Evolutionary conservation across 202 grass and related monocot genomes (phyloP).

Genomic region (Elaeis oleifera): DNA sequence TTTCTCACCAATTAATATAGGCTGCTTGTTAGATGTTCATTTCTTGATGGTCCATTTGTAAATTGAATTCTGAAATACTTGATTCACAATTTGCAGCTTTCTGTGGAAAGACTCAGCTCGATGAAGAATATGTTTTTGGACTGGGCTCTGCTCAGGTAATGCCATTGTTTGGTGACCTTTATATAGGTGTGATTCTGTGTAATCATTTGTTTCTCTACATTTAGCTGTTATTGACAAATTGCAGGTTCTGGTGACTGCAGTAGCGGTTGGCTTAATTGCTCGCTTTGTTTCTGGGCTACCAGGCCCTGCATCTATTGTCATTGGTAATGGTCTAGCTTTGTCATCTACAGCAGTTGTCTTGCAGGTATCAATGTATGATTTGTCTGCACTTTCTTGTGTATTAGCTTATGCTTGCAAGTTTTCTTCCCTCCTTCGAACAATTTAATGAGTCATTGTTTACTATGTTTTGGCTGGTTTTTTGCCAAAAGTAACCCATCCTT

Average conservation of each 20-base stretch:
- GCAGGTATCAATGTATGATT: constrained; percentile 46
- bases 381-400: not conserved
- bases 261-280: constrained; percentile 71
- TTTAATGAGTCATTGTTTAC: no score
- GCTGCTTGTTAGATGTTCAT: not conserved
- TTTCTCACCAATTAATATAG: constrained; percentile 1
- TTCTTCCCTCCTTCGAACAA: no score
- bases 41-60: not conserved
- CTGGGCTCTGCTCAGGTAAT: constrained; percentile 92
- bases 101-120: constrained; percentile 97
- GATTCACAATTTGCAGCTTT: constrained; percentile 57
- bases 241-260: constrained; percentile 80
- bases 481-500: no score
- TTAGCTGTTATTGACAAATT: constrained; percentile 3
- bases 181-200: not conserved
- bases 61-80: not conserved
- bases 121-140: constrained; percentile 99
- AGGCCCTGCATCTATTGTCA: constrained; percentile 84
- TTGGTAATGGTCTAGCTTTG: constrained; percentile 88
- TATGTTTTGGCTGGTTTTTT: no score
- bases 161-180: constrained; percentile 21
- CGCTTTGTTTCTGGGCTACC: constrained; percentile 50
- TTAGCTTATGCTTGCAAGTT: no score
- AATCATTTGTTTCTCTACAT: not conserved
- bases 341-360: constrained; percentile 98